Percentiles rank a stretch among this genome's conserved stretches.
phyloP scores from a whole-genome alignment of 2,329 filamentous ascomycete species.

The Endoconidiophora polonica region DNA sequence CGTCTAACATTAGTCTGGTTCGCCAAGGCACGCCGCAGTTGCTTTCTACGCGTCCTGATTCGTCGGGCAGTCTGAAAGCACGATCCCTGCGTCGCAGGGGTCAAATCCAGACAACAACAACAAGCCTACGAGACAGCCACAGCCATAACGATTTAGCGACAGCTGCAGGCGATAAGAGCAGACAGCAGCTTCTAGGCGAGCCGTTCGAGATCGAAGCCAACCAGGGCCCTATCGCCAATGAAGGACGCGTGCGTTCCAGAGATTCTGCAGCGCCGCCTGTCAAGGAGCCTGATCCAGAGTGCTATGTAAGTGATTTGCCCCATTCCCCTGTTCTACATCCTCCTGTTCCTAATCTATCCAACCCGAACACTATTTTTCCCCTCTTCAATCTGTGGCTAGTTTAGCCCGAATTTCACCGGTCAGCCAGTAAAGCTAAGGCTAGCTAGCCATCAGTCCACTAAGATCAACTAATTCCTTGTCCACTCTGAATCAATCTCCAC shows the following conservation, averaged over 20 bases:
- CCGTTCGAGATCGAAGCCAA: neutral
- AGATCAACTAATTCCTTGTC: neutral
- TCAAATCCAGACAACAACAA: slow-evolving; percentile 29
- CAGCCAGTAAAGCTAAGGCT: neutral
- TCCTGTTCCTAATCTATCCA: too few species aligned
- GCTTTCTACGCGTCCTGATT: slow-evolving; percentile 40
- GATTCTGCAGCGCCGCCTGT: slow-evolving; percentile 22
- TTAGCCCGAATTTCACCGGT: neutral
- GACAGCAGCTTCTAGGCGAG: neutral
- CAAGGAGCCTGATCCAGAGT: neutral
- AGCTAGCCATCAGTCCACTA: neutral
- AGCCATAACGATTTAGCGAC: slow-evolving; percentile 4
- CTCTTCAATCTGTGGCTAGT: too few species aligned
- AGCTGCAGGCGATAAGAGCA: neutral
- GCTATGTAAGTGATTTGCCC: slow-evolving; percentile 8
- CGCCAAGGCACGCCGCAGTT: slow-evolving; percentile 37
- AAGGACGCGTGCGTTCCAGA: slow-evolving; percentile 67
- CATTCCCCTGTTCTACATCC: neutral
- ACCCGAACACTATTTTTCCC: too few species aligned
- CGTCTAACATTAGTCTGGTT: slow-evolving; percentile 38
- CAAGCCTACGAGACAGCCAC: slow-evolving; percentile 43
- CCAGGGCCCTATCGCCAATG: slow-evolving; percentile 39
- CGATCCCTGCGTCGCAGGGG: slow-evolving; percentile 37
- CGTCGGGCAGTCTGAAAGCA: slow-evolving; percentile 37
- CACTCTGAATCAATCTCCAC: neutral